Conservation (phyloP, 1,284 basidiomycete genomes). For the Leccinum fallax region DNA sequence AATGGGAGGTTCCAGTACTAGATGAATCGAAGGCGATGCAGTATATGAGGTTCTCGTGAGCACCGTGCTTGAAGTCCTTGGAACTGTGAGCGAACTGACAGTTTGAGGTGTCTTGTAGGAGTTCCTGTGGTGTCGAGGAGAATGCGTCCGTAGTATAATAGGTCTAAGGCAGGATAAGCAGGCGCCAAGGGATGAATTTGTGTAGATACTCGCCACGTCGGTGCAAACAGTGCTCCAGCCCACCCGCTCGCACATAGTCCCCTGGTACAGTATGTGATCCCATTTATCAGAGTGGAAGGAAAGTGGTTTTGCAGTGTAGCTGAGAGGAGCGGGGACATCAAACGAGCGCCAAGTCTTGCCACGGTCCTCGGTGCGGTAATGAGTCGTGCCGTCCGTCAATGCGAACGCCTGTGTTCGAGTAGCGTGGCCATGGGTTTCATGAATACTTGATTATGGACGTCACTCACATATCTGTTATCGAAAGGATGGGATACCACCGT, state of each 20-base stretch:
- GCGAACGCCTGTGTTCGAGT: slow-evolving; percentile 70
- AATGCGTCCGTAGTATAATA: slow-evolving; percentile 89
- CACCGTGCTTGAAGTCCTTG: slow-evolving; percentile 74
- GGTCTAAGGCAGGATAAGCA: slow-evolving; percentile 45
- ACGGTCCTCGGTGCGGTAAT: slow-evolving; percentile 86
- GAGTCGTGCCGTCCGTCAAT: slow-evolving; percentile 67
- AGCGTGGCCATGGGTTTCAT: neutral
- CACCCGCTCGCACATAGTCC: slow-evolving; percentile 60
- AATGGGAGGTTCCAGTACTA: slow-evolving; percentile 49
- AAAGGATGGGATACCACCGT: slow-evolving; percentile 90
- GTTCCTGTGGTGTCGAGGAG: slow-evolving; percentile 52
- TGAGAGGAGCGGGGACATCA: slow-evolving; percentile 63
- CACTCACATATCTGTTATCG: slow-evolving; percentile 71
- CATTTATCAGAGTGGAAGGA: slow-evolving; percentile 85
- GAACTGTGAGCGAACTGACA: slow-evolving; percentile 90
- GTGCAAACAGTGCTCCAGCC: slow-evolving; percentile 72
- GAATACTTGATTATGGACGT: neutral
- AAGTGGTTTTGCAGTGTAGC: slow-evolving; percentile 64
- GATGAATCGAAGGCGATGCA: slow-evolving; percentile 83
- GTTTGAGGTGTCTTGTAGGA: slow-evolving; percentile 70
- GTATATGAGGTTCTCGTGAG: slow-evolving; percentile 75
- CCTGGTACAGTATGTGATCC: slow-evolving; percentile 86
- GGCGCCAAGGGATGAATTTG: slow-evolving; percentile 12
- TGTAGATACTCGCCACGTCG: slow-evolving; percentile 61
- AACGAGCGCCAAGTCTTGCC: slow-evolving; percentile 87